phyloP scores from a whole-genome alignment of 768 basidiomycete genomes.

The Rhodotorula paludigena region DNA sequence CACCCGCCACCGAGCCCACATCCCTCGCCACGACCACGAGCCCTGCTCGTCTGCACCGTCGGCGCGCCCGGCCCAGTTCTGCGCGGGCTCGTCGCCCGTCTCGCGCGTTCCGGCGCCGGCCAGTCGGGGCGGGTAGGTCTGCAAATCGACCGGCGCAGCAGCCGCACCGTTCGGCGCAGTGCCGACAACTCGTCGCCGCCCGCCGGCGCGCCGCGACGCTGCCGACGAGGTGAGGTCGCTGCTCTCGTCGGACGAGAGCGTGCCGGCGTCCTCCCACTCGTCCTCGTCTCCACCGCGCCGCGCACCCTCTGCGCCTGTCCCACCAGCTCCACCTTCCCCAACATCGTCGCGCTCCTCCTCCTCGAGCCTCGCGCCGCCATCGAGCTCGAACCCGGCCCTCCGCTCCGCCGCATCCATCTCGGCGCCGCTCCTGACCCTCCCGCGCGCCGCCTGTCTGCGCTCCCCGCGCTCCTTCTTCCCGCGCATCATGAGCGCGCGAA shows the following conservation, averaged over 20 bases:
- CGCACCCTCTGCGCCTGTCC: slow-evolving; percentile 2
- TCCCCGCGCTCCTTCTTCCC: slow-evolving; percentile 34
- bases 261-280: neutral
- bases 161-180: neutral
- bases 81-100: neutral
- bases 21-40: slow-evolving; percentile 14
- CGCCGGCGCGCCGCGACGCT: neutral
- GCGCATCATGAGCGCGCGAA: slow-evolving; percentile 28
- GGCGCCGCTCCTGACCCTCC: slow-evolving; percentile 4
- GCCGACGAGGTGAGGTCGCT: neutral
- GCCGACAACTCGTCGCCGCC: neutral
- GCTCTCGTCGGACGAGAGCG: neutral
- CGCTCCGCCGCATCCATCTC: slow-evolving; percentile 26
- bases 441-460: slow-evolving; percentile 16
- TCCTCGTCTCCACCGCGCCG: neutral
- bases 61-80: neutral
- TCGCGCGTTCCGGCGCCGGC: neutral
- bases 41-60: neutral
- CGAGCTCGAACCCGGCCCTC: slow-evolving; percentile 29
- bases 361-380: slow-evolving; percentile 24
- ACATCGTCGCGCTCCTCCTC: slow-evolving; percentile 7
- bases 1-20: slow-evolving; percentile 7
- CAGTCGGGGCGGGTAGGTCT: too few species aligned
- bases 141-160: too few species aligned
- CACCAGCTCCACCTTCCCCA: too few species aligned